Base-by-base conservation (phyloP, 129 eudicot species). In the Chrysanthemum makinoi region DNA sequence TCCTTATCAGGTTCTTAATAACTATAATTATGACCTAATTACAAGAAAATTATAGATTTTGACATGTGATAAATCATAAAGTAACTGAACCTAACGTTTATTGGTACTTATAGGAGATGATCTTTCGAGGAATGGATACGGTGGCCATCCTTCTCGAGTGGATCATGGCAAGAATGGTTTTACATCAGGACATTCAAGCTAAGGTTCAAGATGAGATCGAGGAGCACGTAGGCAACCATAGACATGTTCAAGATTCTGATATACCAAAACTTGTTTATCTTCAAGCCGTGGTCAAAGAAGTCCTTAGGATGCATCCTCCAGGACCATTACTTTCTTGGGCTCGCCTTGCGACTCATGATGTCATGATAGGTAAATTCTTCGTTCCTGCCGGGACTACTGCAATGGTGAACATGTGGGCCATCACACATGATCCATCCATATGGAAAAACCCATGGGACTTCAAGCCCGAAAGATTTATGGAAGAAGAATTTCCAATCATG, bases 381-480 rank as follows among this genome's bases (percentile, higher is more conserved):
- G 80, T 88, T 61, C 97, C 96, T 15, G 90, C 92, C 6, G 95
- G 95, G 68, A 91, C 97, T 0, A 91, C 96, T 0, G 90, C 97
- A 5, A 91, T 91, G 97, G 97, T 91, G 13, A 91, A 91, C 75
- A 91, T 91, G 97, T 91, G 97, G 97, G 92, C 96, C 67, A 91
- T 91, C 72, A 81, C 93, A 18, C 97, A 88, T n/a, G 96, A 91
- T 65, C 80, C 96, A 0, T 19, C 87, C 17, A 77, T 91, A 65
- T 91, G 97, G 97, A 64, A 75, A n/a, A 88, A 88, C 62, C 97
- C 97, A 2, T 82, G 82, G 84, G 76, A 75, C 4, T 91, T 91
- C 65, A 80, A 57, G 66, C 97, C 97, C 3, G 87, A 88, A 53
- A 79, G 97, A 72, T 91, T 88, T 72, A 66, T 80, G 9, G 88